These are phyloP conservation scores for Picea mariana DNA, from an alignment of 83 land plant genomes.

Conservation along the genomic window DNA sequence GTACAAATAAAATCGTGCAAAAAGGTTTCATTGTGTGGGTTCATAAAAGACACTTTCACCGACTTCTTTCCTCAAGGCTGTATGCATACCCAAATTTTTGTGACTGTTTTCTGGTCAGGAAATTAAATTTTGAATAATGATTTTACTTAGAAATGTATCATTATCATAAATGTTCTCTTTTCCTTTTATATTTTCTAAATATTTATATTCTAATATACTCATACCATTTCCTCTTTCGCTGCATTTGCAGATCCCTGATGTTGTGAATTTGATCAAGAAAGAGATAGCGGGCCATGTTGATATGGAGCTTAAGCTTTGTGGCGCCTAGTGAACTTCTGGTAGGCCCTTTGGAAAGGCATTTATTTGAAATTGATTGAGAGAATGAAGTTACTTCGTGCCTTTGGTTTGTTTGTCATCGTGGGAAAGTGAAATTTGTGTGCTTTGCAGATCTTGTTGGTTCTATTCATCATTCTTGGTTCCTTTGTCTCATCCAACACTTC, in stretches of 20 bases:
- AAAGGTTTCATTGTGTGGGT: background rate
- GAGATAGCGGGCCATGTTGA: background rate
- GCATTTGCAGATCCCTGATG: conserved; percentile 3
- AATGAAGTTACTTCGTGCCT: background rate
- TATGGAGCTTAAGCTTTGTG: background rate
- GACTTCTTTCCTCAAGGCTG: background rate
- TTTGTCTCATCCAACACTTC: no score
- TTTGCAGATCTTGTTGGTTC: background rate
- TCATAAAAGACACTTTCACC: background rate
- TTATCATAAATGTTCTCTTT: background rate
- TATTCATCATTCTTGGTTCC: background rate
- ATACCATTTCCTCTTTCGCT: background rate
- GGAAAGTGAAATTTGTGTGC: background rate
- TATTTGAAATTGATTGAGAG: background rate
- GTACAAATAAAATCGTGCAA: background rate
- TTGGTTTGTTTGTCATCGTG: background rate
- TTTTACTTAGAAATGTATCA: background rate
- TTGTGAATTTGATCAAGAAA: conserved; percentile 11
- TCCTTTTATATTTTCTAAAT: background rate
- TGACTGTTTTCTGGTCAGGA: background rate
- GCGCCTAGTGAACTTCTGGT: background rate
- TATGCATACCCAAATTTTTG: background rate
- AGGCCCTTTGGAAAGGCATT: background rate
- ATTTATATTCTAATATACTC: background rate
- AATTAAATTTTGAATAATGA: background rate